Percentiles rank a stretch among this genome's conserved stretches.
These are phyloP conservation scores for Rhododendron ferrugineum DNA, from an alignment of 148 eudicot genomes.

Conservation along the genomic window DNA sequence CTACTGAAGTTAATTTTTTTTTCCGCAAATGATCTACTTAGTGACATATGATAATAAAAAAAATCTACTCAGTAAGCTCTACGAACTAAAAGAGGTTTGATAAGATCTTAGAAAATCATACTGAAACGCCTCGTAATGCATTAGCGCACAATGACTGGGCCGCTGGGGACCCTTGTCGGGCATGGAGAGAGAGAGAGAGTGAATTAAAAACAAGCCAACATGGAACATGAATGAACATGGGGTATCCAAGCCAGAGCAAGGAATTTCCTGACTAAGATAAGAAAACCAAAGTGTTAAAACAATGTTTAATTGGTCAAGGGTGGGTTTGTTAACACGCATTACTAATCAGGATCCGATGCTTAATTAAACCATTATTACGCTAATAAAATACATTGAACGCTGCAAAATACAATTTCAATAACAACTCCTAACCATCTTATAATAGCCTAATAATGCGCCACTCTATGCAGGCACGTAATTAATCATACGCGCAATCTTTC, in stretches of 20 bases:
- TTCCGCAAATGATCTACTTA: neutral
- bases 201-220: neutral
- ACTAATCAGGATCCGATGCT: neutral
- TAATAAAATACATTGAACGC: neutral
- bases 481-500: neutral
- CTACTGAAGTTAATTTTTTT: neutral
- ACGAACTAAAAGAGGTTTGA: neutral
- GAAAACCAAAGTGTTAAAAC: neutral
- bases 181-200: neutral
- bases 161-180: neutral
- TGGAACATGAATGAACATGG: slow-evolving; percentile 1
- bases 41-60: too few species aligned
- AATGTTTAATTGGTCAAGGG: neutral
- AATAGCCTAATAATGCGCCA: neutral
- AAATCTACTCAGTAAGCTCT: neutral
- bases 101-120: neutral
- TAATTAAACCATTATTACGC: neutral
- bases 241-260: neutral
- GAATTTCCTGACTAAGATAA: neutral
- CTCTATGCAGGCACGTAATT: neutral
- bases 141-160: neutral
- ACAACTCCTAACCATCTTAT: neutral
- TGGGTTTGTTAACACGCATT: slow-evolving; percentile 7
- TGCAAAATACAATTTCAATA: neutral
- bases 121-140: neutral